Conservation (phyloP, 768 basidiomycete species). For the Lactarius psammicola region DNA sequence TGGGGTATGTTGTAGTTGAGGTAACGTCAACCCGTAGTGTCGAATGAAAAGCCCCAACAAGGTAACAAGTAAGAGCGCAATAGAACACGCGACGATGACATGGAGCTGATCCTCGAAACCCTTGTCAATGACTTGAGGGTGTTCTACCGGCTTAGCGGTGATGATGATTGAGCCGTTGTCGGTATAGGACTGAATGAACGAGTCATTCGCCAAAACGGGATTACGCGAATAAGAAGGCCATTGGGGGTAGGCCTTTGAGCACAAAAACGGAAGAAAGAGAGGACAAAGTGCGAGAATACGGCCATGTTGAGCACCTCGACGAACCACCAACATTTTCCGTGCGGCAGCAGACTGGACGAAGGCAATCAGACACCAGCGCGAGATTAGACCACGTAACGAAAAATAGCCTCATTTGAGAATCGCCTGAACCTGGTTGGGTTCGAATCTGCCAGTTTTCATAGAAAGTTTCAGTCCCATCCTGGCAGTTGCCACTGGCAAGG, state of each 20-base stretch:
- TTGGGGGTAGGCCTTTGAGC: neutral
- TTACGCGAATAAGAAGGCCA: neutral
- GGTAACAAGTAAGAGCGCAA: constrained; percentile 17
- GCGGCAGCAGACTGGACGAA: neutral
- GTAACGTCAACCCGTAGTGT: constrained; percentile 20
- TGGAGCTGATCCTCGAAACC: constrained; percentile 20
- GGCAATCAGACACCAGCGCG: neutral
- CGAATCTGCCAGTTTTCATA: neutral
- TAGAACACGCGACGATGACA: constrained; percentile 22
- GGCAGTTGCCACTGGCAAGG: too few species aligned
- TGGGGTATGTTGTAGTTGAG: neutral
- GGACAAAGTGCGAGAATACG: neutral
- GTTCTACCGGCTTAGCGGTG: constrained; percentile 15
- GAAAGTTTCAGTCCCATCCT: too few species aligned
- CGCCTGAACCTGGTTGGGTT: neutral
- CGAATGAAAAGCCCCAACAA: constrained; percentile 21
- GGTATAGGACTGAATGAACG: neutral
- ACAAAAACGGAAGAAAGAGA: neutral
- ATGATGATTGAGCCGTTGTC: neutral
- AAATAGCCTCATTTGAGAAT: constrained; percentile 5
- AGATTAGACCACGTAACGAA: neutral
- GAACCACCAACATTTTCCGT: neutral
- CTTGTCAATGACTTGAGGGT: neutral
- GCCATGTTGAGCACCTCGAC: neutral
- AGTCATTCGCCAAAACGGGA: neutral